Evolutionary conservation across 441 rosid species (phyloP).

Genomic region (Kokia cookei): DNA sequence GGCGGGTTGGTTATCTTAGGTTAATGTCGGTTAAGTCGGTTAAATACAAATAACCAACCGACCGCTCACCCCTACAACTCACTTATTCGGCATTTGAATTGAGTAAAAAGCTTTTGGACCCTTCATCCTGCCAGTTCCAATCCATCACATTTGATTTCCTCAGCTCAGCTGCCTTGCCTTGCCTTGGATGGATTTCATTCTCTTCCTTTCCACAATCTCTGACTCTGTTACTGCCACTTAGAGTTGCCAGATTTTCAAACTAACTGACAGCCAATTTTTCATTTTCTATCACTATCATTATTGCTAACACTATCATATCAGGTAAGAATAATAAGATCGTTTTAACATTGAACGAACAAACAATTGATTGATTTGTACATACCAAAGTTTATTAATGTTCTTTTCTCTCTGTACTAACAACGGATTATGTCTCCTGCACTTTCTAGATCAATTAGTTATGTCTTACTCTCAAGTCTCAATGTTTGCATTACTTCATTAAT

Average conservation of each 20-base stretch:
- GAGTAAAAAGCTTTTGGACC: no score
- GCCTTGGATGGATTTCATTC: no score
- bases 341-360: neutral
- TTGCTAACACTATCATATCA: neutral
- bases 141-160: no score
- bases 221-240: neutral
- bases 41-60: no score
- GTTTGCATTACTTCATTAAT: neutral
- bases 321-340: neutral
- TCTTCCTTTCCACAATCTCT: neutral
- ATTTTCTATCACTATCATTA: neutral
- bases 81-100: no score
- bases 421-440: neutral
- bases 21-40: no score
- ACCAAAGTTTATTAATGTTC: neutral
- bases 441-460: neutral
- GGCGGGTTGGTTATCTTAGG: no score
- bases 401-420: neutral
- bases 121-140: no score
- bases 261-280: neutral
- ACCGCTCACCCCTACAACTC: no score
- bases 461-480: neutral
- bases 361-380: neutral
- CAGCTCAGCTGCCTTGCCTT: no score
- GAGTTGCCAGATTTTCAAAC: neutral